phyloP scores from a whole-genome alignment of 169 alveolate genomes.

The Eimeria necatrix region DNA sequence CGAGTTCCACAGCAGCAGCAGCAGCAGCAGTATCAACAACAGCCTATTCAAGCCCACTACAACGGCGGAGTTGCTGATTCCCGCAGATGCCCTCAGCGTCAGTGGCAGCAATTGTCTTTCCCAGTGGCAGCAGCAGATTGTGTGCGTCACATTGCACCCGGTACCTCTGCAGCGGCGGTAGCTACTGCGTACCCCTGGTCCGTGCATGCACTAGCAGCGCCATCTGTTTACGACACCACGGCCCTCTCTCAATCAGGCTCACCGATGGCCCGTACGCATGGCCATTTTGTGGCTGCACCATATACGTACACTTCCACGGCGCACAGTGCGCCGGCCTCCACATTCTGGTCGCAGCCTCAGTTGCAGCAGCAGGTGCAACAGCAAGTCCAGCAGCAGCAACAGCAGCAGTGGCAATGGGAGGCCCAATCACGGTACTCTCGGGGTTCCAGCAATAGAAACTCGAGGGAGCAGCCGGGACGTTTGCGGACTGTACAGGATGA shows the following conservation, averaged over 20 bases:
- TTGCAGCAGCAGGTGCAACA: background rate
- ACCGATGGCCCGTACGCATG: slow-evolving; percentile 14
- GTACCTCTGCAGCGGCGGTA: slow-evolving; percentile 24
- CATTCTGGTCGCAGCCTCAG: background rate
- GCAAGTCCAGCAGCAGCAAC: background rate
- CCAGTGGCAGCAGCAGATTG: slow-evolving; percentile 50
- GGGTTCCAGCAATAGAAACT: background rate
- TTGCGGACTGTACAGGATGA: slow-evolving; percentile 60
- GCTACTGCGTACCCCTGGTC: slow-evolving; percentile 42
- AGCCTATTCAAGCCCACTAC: slow-evolving; percentile 26
- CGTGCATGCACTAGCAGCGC: slow-evolving; percentile 28
- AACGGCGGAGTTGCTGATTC: slow-evolving; percentile 16
- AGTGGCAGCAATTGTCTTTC: slow-evolving; percentile 50
- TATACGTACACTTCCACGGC: background rate
- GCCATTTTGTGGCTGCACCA: background rate
- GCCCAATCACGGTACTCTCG: slow-evolving; percentile 23
- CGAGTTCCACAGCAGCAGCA: slow-evolving; percentile 56
- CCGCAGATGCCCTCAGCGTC: slow-evolving; percentile 65
- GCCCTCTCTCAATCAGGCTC: background rate
- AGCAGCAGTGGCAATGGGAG: slow-evolving; percentile 55
- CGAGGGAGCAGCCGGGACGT: background rate
- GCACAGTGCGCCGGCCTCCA: background rate
- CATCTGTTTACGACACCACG: slow-evolving; percentile 50
- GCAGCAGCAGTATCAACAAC: slow-evolving; percentile 44
- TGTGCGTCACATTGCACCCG: slow-evolving; percentile 30